phyloP scores from a whole-genome alignment of 2,329 filamentous ascomycete genomes.

The Albophoma yamanashiensis region DNA sequence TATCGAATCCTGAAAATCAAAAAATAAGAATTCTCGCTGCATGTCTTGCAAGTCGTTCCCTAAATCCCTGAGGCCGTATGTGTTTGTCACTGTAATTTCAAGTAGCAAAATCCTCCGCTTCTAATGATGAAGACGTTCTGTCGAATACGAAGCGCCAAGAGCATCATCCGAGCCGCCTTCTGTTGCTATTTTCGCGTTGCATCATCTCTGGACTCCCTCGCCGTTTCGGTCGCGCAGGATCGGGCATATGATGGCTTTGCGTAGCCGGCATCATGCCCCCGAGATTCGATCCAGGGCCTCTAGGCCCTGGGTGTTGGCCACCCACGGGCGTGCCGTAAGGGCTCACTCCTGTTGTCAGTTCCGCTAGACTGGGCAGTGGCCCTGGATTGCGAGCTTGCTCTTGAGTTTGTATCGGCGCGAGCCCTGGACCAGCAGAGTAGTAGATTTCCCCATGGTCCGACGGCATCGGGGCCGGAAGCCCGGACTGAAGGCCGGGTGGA shows the following conservation, averaged over 20 bases:
- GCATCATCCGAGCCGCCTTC: slow-evolving; percentile 22
- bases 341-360: slow-evolving; percentile 53
- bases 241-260: slow-evolving; percentile 22
- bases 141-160: neutral
- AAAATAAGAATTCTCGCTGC: neutral
- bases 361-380: slow-evolving; percentile 48
- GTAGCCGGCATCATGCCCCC: slow-evolving; percentile 23
- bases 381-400: slow-evolving; percentile 27
- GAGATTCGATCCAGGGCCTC: slow-evolving; percentile 22
- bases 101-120: neutral
- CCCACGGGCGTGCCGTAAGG: slow-evolving; percentile 43
- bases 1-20: neutral
- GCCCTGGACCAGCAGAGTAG: slow-evolving; percentile 26
- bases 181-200: slow-evolving; percentile 33
- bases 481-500: slow-evolving; percentile 7
- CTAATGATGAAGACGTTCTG: neutral
- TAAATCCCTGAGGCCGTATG: neutral
- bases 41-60: neutral
- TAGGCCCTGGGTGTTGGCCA: slow-evolving; percentile 19
- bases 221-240: slow-evolving; percentile 37
- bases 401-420: slow-evolving; percentile 42
- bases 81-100: neutral
- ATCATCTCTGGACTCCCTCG: slow-evolving; percentile 37
- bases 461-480: slow-evolving; percentile 14
- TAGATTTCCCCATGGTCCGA: slow-evolving; percentile 19